These are phyloP conservation scores for Gautieria morchelliformis DNA, from an alignment of 768 basidiomycete species.

Conservation along the genomic window DNA sequence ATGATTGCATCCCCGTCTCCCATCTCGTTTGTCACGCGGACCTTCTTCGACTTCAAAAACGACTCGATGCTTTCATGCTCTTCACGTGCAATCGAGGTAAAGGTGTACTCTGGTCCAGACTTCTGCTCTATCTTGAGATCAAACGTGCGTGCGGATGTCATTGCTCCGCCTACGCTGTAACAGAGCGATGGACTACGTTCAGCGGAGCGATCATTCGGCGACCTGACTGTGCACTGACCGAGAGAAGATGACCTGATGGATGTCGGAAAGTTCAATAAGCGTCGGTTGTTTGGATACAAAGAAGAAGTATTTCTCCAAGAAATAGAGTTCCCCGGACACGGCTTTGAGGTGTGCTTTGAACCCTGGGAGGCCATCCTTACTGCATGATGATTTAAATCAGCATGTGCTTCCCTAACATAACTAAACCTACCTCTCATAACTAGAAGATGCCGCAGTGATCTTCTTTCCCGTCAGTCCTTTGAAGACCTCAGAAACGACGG, in stretches of 20 bases:
- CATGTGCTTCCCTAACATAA: neutral
- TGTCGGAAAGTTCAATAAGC: conserved; percentile 82
- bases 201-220: neutral
- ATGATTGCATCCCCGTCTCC: conserved; percentile 76
- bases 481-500: conserved; percentile 91
- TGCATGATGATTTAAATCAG: conserved; percentile 19
- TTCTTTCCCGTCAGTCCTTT: conserved; percentile 86
- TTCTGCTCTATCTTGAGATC: conserved; percentile 87
- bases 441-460: conserved; percentile 80
- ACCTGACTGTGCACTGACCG: conserved; percentile 27
- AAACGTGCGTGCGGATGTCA: conserved; percentile 86
- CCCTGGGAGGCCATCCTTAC: conserved; percentile 84
- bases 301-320: conserved; percentile 96
- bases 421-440: conserved; percentile 39
- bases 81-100: conserved; percentile 92
- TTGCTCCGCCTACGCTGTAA: conserved; percentile 68
- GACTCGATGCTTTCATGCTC: conserved; percentile 81
- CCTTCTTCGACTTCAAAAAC: conserved; percentile 84
- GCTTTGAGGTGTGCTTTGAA: conserved; percentile 98
- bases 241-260: conserved; percentile 86
- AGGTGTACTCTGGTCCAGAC: conserved; percentile 75
- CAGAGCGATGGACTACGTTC: neutral
- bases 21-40: conserved; percentile 94
- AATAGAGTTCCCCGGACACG: conserved; percentile 91
- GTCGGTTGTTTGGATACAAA: conserved; percentile 95